These are phyloP conservation scores for Lactarius sp. DNA, from an alignment of 768 basidiomycete species.

Conservation along the genomic window DNA sequence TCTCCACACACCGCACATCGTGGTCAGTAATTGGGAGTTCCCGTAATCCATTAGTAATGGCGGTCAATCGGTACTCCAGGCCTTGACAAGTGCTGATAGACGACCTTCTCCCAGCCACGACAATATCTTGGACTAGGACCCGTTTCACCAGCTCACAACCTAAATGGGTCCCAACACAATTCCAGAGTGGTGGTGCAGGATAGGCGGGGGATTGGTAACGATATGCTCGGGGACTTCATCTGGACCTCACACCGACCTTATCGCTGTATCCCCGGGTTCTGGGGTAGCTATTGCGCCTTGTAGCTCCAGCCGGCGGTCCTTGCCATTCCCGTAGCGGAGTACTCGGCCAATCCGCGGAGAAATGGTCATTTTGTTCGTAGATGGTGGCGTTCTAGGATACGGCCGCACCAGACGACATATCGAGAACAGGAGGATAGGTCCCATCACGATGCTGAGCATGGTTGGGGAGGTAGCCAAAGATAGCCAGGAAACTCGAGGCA, in stretches of 20 bases:
- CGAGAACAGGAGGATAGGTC: not conserved
- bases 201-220: not conserved
- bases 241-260: not conserved
- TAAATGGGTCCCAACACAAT: too few relatives aligned
- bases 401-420: not conserved
- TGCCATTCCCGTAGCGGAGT: not conserved
- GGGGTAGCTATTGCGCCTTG: not conserved
- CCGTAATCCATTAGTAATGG: too few relatives aligned
- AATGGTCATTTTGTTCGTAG: not conserved
- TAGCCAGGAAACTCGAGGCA: not conserved
- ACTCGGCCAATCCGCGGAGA: not conserved
- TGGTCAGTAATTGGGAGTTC: too few relatives aligned
- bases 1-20: too few relatives aligned
- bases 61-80: too few relatives aligned
- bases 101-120: too few relatives aligned
- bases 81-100: too few relatives aligned
- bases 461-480: not conserved
- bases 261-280: too few relatives aligned
- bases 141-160: too few relatives aligned
- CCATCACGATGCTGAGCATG: not conserved
- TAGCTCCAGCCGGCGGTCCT: not conserved
- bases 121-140: too few relatives aligned
- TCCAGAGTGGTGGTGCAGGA: too few relatives aligned
- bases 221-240: not conserved
- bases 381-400: not conserved